Conservation (phyloP, 2,329 filamentous ascomycete species). For the Colletotrichum sojae region DNA sequence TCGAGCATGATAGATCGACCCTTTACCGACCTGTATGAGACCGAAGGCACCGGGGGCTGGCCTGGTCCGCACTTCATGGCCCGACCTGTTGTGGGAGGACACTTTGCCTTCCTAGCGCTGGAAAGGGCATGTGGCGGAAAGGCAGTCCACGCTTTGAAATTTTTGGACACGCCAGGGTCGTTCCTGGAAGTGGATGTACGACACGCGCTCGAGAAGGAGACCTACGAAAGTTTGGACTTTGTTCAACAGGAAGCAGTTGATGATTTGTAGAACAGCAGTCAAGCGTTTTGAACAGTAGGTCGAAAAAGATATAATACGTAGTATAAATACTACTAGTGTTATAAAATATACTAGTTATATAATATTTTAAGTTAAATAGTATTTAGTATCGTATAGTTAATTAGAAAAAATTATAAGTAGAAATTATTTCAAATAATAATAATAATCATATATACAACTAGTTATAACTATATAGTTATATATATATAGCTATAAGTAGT, state of each 20-base stretch:
- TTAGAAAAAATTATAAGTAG: no score
- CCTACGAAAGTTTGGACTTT: conserved; percentile 38
- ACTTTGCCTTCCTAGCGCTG: conserved; percentile 88
- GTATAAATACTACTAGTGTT: neutral
- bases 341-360: neutral
- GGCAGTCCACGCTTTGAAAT: conserved; percentile 70
- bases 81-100: conserved; percentile 85
- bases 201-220: conserved; percentile 47
- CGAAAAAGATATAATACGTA: neutral
- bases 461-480: neutral
- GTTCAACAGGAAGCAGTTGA: conserved; percentile 10
- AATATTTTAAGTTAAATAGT: neutral
- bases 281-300: neutral
- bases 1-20: conserved; percentile 69
- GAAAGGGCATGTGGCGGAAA: conserved; percentile 83
- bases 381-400: no score
- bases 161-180: conserved; percentile 57
- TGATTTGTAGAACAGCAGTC: conserved; percentile 15
- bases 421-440: neutral
- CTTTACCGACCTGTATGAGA: conserved; percentile 86
- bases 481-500: neutral
- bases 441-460: neutral
- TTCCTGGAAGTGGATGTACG: conserved; percentile 53
- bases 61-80: conserved; percentile 84
- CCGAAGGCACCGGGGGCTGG: conserved; percentile 82